Conservation (phyloP, 2,329 filamentous ascomycete genomes). For the Ophiostoma novo-ulmi region DNA sequence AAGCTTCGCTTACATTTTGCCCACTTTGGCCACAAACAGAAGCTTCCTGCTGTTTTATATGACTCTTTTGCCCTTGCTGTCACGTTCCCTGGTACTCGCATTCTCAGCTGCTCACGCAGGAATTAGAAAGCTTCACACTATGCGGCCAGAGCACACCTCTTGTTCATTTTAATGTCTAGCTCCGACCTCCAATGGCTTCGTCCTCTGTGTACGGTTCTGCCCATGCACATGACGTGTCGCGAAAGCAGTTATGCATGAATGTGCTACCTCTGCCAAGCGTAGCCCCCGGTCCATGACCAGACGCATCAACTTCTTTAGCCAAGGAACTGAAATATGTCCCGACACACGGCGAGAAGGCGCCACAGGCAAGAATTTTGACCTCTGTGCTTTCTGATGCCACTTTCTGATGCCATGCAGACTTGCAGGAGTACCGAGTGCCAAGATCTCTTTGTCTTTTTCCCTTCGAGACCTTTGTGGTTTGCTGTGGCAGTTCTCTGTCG, state of each 20-base stretch:
- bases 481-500: background rate
- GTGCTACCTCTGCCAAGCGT: slow-evolving; percentile 38
- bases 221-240: slow-evolving; percentile 25
- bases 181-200: slow-evolving; percentile 26
- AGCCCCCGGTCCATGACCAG: slow-evolving; percentile 42
- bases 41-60: slow-evolving; percentile 34
- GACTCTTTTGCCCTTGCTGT: slow-evolving; percentile 35
- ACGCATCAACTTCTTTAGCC: slow-evolving; percentile 50
- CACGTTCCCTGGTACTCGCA: slow-evolving; percentile 42
- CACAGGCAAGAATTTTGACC: slow-evolving; percentile 33
- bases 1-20: slow-evolving; percentile 36
- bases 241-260: slow-evolving; percentile 33
- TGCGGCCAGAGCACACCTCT: slow-evolving; percentile 21
- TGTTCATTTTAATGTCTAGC: slow-evolving; percentile 26
- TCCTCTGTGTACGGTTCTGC: slow-evolving; percentile 12
- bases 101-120: slow-evolving; percentile 27
- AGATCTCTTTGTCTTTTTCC: slow-evolving; percentile 22
- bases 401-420: background rate
- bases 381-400: background rate
- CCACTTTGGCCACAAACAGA: slow-evolving; percentile 41
- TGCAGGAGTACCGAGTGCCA: background rate
- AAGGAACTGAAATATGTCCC: slow-evolving; percentile 30
- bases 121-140: slow-evolving; percentile 20
- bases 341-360: slow-evolving; percentile 40
- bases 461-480: slow-evolving; percentile 23